phyloP scores from a whole-genome alignment of 2,329 filamentous ascomycete species.

The Cucurbitaria berberidis region DNA sequence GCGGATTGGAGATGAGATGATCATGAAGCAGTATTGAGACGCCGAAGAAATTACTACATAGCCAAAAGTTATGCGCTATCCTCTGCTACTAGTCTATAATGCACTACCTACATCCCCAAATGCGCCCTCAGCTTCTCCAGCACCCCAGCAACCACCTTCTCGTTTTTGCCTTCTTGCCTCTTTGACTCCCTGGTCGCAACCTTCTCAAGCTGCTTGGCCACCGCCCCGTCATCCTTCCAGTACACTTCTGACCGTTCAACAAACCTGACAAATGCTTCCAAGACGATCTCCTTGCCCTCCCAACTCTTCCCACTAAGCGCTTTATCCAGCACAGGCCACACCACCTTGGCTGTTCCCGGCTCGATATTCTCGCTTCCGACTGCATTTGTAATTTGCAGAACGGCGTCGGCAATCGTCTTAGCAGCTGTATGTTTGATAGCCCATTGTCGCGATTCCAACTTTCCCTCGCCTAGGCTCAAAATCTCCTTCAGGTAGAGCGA shows the following conservation, averaged over 20 bases:
- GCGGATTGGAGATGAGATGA: conserved; percentile 42
- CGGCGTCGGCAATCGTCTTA: conserved; percentile 76
- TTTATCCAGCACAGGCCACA: conserved; percentile 87
- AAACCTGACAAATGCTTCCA: conserved; percentile 80
- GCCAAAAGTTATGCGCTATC: too few relatives aligned
- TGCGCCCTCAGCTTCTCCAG: conserved; percentile 22
- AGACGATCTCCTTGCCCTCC: conserved; percentile 84
- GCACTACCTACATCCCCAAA: background rate
- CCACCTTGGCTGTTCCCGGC: conserved; percentile 62
- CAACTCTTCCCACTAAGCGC: conserved; percentile 89
- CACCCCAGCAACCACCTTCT: conserved; percentile 28
- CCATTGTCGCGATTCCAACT: conserved; percentile 85
- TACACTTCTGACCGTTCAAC: conserved; percentile 67
- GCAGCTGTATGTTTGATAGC: conserved; percentile 87
- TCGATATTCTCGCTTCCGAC: conserved; percentile 66
- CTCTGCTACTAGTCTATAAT: background rate
- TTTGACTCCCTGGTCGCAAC: conserved; percentile 83
- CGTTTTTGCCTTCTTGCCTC: conserved; percentile 83
- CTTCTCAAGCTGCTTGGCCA: conserved; percentile 69
- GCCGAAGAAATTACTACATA: too few relatives aligned
- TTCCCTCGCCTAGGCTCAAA: conserved; percentile 67
- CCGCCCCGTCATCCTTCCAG: conserved; percentile 63
- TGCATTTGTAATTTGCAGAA: conserved; percentile 66
- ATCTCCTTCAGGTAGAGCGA: conserved; percentile 87
- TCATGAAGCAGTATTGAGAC: conserved; percentile 43